Base-by-base conservation (phyloP, 148 eudicot species). In the Persicaria maculosa region DNA sequence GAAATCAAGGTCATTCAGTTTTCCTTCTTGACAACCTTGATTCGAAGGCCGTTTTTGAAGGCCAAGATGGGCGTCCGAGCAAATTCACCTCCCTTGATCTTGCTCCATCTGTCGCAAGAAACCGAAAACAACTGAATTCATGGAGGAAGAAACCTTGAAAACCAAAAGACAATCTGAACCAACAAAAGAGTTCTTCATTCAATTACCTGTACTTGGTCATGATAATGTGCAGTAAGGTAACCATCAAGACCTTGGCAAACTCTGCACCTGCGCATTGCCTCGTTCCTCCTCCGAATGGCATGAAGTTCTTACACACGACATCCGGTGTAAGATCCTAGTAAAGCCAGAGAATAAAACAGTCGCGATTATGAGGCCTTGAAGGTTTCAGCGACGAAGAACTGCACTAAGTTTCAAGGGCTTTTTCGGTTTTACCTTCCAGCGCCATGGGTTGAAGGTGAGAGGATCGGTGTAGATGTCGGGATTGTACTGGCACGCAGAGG, bases 201-300 rank as follows among this genome's bases (percentile, higher is more conserved):
- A 9, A 6, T 73, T 80, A 79, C 84, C 79, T 79, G 77, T 84
- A 81, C 15, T 84, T 78, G 15, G 84, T 81, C 57, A 84, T 75
- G 0, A 84, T 77, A 68, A 81, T 79, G 72, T 84, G 87, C 25
- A 84, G 76, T 9, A 84, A 79, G n/a, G 75, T 79, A 46, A 77
- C 62, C 84, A 84, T 44, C 44, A 82, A 58, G 3, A 75, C 80
- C 72, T 80, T 84, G 17, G 84, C 75, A 55, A 78, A 84, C 43
- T 84, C 84, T 16, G 81, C 84, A 25, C 87, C 87, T 0, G 87
- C 82, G 25, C 87, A 84, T 73, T 84, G 84, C 74, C 87, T 81
- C 2, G 79, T 81, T 52, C 87, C 87, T 74, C 84, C 83, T 0
- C 84, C 84, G 17, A 84, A 84, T 55, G 87, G 87, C 81, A 69